These are phyloP conservation scores for Podospora conica DNA, from an alignment of 495 filamentous ascomycete species.

Conservation along the genomic window DNA sequence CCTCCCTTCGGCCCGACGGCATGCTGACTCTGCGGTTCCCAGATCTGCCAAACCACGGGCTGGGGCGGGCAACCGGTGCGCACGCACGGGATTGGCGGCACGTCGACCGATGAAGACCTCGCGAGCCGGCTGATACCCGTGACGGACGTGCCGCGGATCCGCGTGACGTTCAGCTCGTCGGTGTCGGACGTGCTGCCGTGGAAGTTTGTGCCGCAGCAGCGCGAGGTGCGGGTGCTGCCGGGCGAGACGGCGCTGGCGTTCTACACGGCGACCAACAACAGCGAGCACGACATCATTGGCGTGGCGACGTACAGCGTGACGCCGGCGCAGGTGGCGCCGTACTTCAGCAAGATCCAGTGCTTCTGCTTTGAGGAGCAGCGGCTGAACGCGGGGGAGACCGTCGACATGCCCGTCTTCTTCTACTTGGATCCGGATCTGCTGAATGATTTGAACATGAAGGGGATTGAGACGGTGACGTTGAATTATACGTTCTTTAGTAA, in stretches of 20 bases:
- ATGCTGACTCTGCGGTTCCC: not conserved
- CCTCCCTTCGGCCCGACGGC: not conserved
- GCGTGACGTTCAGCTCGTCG: slow-evolving; percentile 92
- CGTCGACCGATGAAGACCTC: slow-evolving; percentile 51
- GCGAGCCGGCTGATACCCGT: slow-evolving; percentile 71
- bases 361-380: slow-evolving; percentile 98
- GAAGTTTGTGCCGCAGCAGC: slow-evolving; percentile 96
- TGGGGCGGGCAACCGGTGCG: slow-evolving; percentile 91
- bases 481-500: slow-evolving; percentile 99
- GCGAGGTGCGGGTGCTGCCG: slow-evolving; percentile 89
- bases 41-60: slow-evolving; percentile 96
- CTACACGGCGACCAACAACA: slow-evolving; percentile 92
- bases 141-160: slow-evolving; percentile 73
- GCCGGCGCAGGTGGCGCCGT: slow-evolving; percentile 90
- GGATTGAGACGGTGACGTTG: slow-evolving; percentile 89
- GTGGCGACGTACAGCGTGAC: slow-evolving; percentile 97
- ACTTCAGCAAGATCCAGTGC: slow-evolving; percentile 99
- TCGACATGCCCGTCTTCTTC: slow-evolving; percentile 99
- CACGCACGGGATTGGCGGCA: slow-evolving; percentile 53
- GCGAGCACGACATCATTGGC: slow-evolving; percentile 87
- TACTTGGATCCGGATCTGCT: slow-evolving; percentile 96
- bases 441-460: slow-evolving; percentile 85
- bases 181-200: slow-evolving; percentile 93
- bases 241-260: slow-evolving; percentile 97
- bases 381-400: slow-evolving; percentile 88